Conservation (phyloP, 140 eudicot species). For the Erigeron philadelphicus region DNA sequence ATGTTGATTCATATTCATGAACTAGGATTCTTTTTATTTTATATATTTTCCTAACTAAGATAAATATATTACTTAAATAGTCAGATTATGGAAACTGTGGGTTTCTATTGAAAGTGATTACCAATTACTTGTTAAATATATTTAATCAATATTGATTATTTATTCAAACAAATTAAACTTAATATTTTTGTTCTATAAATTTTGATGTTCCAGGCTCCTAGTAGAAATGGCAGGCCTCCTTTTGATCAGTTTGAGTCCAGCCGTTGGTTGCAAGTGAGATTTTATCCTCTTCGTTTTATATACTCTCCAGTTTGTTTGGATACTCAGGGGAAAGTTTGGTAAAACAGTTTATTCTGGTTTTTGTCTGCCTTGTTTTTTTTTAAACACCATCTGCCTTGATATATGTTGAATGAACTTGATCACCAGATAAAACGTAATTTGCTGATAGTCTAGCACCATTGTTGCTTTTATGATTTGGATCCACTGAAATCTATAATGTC, state of each 20-base stretch:
- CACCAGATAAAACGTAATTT: background rate
- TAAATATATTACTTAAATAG: background rate
- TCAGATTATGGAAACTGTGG: background rate
- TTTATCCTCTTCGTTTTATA: conserved; percentile 5
- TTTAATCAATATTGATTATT: background rate
- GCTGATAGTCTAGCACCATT: background rate
- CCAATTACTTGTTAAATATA: conserved; percentile 1
- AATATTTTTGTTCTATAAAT: conserved; percentile 1
- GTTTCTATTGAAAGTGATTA: background rate
- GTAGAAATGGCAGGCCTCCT: conserved; percentile 83
- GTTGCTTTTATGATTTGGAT: background rate
- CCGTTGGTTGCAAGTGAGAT: conserved; percentile 90
- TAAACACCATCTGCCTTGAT: background rate
- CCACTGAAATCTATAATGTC: background rate
- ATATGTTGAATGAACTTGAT: background rate
- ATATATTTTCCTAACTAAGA: no score
- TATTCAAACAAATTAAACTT: conserved; percentile 8
- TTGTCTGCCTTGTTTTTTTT: background rate
- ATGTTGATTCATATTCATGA: background rate
- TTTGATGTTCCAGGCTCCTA: conserved; percentile 52
- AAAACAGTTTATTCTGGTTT: background rate
- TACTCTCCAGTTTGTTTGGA: conserved; percentile 2
- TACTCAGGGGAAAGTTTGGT: conserved; percentile 7
- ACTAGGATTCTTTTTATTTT: background rate
- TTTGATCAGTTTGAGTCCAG: conserved; percentile 74